Conservation (phyloP, 2,329 filamentous ascomycete species). For the Trichoderma sp. region DNA sequence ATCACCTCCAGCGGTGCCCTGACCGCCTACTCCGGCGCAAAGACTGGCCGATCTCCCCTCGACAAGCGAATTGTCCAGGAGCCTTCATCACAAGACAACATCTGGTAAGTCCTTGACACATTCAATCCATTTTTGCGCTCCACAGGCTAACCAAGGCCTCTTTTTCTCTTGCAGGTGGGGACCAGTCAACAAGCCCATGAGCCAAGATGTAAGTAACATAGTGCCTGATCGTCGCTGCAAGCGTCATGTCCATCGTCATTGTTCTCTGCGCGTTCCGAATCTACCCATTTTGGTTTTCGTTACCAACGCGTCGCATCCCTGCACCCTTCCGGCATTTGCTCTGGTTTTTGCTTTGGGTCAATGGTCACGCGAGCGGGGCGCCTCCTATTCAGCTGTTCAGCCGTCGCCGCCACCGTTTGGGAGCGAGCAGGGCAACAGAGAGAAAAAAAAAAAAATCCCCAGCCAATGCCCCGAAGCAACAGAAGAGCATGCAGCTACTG, state of each 20-base stretch:
- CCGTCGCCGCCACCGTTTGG: neutral
- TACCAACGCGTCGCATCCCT: conserved; percentile 27
- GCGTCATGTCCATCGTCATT: conserved; percentile 30
- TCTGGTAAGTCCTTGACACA: conserved; percentile 65
- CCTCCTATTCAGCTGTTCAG: conserved; percentile 21
- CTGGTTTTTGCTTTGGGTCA: conserved; percentile 11
- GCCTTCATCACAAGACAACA: conserved; percentile 80
- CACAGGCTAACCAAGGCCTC: conserved; percentile 14
- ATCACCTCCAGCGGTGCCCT: conserved; percentile 95
- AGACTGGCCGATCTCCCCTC: conserved; percentile 93
- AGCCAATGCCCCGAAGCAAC: neutral
- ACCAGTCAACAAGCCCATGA: conserved; percentile 99
- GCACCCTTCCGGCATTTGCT: neutral
- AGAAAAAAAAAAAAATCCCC: neutral
- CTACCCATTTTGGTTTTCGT: conserved; percentile 11
- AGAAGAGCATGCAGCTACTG: neutral
- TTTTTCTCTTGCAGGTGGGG: conserved; percentile 66
- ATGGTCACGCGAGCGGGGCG: conserved; percentile 27
- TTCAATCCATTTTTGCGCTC: conserved; percentile 15
- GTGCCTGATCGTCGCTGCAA: conserved; percentile 12
- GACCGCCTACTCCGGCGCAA: conserved; percentile 96
- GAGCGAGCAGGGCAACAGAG: neutral
- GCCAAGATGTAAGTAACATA: conserved; percentile 77
- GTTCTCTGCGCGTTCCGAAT: neutral
- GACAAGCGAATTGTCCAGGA: conserved; percentile 99